Percentiles rank a stretch among this genome's conserved stretches.
Conservation (phyloP, 2,329 filamentous ascomycete species). For the Colletotrichum truncatum region DNA sequence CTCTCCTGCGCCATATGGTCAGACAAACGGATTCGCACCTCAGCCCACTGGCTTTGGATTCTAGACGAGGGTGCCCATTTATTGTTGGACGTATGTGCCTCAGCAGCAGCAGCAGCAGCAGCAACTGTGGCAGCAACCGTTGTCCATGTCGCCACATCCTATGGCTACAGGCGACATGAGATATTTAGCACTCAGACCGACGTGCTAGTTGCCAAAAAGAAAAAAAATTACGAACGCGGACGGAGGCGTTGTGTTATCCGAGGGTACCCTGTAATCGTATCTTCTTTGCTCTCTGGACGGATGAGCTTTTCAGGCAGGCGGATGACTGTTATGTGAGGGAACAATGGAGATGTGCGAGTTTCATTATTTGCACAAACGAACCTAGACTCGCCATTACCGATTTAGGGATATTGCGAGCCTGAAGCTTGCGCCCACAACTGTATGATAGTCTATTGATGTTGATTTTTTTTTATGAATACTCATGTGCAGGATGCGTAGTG, state of each 20-base stretch:
- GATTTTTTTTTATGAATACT: slow-evolving; percentile 2
- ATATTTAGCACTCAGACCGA: not conserved
- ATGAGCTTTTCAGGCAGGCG: slow-evolving; percentile 22
- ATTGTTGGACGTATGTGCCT: slow-evolving; percentile 15
- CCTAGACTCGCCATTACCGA: slow-evolving; percentile 26
- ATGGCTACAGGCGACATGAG: not conserved
- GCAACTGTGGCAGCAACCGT: not conserved
- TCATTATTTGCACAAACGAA: slow-evolving; percentile 19
- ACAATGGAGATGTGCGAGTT: slow-evolving; percentile 18
- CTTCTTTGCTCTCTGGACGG: slow-evolving; percentile 30
- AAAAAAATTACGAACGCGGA: slow-evolving; percentile 24
- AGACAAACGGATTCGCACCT: slow-evolving; percentile 88
- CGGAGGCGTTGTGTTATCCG: slow-evolving; percentile 30
- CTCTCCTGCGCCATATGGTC: slow-evolving; percentile 76
- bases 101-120: not conserved
- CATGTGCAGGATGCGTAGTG: no score
- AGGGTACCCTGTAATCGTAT: slow-evolving; percentile 33
- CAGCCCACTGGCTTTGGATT: slow-evolving; percentile 84
- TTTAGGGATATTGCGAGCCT: slow-evolving; percentile 18
- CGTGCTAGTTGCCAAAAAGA: slow-evolving; percentile 2
- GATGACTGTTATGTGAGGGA: slow-evolving; percentile 22
- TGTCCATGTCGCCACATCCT: not conserved
- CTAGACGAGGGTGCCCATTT: slow-evolving; percentile 44
- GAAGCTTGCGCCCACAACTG: slow-evolving; percentile 21
- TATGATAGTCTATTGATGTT: slow-evolving; percentile 28